Percentiles rank a stretch among this genome's conserved stretches.
Evolutionary conservation across 106 monocot species (phyloP).

Genomic region (Dendrobium chrysotoxum): DNA sequence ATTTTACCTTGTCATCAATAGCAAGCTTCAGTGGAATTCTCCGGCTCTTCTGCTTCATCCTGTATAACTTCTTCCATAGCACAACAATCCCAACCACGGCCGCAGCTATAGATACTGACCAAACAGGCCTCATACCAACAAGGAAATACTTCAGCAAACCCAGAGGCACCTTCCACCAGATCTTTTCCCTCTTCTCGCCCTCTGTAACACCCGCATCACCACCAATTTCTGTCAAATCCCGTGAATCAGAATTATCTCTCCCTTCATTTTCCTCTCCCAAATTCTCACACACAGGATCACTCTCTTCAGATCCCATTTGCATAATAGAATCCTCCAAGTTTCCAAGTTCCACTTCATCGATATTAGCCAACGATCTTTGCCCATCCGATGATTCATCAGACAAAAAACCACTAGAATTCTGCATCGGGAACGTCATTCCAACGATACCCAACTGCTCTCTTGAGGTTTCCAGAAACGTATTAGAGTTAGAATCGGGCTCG

Average conservation of each 20-base stretch:
- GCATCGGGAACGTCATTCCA: neutral
- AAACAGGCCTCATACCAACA: constrained; percentile 33
- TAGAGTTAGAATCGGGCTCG: constrained; percentile 20
- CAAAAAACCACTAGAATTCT: neutral
- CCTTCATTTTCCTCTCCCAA: neutral
- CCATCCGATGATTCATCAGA: constrained; percentile 14
- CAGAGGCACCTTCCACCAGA: constrained; percentile 40
- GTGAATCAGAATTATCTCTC: neutral
- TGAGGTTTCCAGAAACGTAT: neutral
- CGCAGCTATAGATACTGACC: constrained; percentile 34
- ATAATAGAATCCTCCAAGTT: neutral
- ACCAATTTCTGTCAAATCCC: neutral
- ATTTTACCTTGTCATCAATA: constrained; percentile 47
- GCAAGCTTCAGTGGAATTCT: constrained; percentile 16
- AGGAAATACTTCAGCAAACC: constrained; percentile 33
- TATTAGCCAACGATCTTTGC: neutral
- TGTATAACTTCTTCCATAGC: constrained; percentile 30
- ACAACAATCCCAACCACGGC: constrained; percentile 32
- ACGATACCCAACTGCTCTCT: neutral
- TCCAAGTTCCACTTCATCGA: neutral
- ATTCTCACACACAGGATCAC: neutral
- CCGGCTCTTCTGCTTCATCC: constrained; percentile 28
- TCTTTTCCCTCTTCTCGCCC: constrained; percentile 14
- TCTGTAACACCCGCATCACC: neutral
- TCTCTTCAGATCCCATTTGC: neutral